phyloP scores from a whole-genome alignment of 768 basidiomycete genomes.

The Pholiota molesta region DNA sequence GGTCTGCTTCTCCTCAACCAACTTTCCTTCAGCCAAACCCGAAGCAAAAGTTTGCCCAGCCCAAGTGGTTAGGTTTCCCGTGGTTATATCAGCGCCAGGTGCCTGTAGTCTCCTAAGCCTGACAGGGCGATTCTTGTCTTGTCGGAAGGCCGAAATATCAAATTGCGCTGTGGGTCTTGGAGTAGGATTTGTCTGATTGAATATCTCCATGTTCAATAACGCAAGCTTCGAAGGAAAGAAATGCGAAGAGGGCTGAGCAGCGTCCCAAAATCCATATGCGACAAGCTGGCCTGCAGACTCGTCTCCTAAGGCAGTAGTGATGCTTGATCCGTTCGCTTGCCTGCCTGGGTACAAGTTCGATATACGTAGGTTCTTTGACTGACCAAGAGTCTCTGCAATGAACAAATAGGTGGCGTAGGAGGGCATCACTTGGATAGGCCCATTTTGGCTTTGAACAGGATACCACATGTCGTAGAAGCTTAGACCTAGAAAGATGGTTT shows the following conservation, averaged over 20 bases:
- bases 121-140: constrained; percentile 29
- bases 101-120: constrained; percentile 46
- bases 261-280: constrained; percentile 55
- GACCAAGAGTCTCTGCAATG: constrained; percentile 48
- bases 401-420: constrained; percentile 57
- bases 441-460: constrained; percentile 49
- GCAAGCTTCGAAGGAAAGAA: constrained; percentile 47
- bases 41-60: constrained; percentile 51
- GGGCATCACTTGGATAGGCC: constrained; percentile 54
- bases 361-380: constrained; percentile 44
- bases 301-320: constrained; percentile 54
- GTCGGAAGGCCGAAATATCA: constrained; percentile 47
- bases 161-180: constrained; percentile 46
- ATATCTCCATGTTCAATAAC: constrained; percentile 53
- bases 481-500: constrained; percentile 26
- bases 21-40: constrained; percentile 40
- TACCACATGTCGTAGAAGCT: constrained; percentile 54
- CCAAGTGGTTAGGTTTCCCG: constrained; percentile 48
- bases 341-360: constrained; percentile 55
- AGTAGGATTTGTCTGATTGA: constrained; percentile 46
- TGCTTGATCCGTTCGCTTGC: constrained; percentile 53
- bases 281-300: constrained; percentile 50
- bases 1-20: constrained; percentile 40
- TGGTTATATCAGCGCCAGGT: constrained; percentile 50
- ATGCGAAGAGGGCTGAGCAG: constrained; percentile 23